A percentile compares a stretch with the other conserved stretches of the same genome.
Conservation (phyloP, 768 basidiomycete genomes). For the Grammothele lineata region DNA sequence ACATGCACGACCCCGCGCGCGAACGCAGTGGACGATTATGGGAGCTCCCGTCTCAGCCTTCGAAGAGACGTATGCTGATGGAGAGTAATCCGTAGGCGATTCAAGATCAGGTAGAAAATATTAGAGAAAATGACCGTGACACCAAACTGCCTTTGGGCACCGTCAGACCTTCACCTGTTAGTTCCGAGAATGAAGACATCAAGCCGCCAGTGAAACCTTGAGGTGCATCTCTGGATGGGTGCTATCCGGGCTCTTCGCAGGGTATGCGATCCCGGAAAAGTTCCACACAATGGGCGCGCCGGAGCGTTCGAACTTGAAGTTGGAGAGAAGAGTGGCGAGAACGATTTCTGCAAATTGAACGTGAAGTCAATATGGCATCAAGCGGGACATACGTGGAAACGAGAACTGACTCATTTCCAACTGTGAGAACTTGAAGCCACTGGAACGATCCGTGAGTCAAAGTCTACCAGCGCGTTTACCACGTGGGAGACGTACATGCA, state of each 20-base stretch:
- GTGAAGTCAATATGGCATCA: neutral
- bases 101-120: too few relatives aligned
- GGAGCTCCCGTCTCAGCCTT: too few relatives aligned
- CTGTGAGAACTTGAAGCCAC: constrained; percentile 39
- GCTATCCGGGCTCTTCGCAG: neutral
- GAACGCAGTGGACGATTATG: too few relatives aligned
- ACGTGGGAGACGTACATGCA: constrained; percentile 30
- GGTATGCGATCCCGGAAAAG: neutral
- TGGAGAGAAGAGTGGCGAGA: neutral
- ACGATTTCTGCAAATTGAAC: neutral
- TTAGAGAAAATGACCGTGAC: too few relatives aligned
- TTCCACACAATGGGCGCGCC: neutral
- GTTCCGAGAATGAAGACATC: too few relatives aligned
- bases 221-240: neutral
- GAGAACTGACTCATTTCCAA: constrained; percentile 36
- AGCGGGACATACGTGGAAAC: neutral
- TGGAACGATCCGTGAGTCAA: constrained; percentile 32
- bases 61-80: too few relatives aligned
- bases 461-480: constrained; percentile 26
- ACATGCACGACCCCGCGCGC: too few relatives aligned
- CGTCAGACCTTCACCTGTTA: too few relatives aligned
- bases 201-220: too few relatives aligned
- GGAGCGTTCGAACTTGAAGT: neutral
- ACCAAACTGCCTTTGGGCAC: too few relatives aligned
- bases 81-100: too few relatives aligned